Percentiles rank a stretch among this genome's conserved stretches.
Conservation (phyloP, 2,329 filamentous ascomycete genomes). For the Sarocladium kiliense region DNA sequence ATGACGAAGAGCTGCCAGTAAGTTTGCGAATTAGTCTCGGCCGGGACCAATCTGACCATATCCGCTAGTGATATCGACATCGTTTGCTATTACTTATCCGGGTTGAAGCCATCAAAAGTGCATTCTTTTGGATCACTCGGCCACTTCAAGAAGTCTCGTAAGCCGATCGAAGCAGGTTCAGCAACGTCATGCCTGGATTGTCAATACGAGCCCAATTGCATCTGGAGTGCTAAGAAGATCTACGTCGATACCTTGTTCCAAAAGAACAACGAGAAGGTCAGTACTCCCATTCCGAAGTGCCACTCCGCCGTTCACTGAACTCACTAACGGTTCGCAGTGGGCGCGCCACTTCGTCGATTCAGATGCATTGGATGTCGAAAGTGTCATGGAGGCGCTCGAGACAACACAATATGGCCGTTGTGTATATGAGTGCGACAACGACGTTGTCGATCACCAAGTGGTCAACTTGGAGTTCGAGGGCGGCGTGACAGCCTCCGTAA, state of each 20-base stretch:
- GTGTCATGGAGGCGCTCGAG: conserved; percentile 13
- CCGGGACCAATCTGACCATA: neutral
- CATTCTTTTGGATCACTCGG: conserved; percentile 14
- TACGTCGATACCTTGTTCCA: conserved; percentile 13
- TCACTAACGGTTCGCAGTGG: conserved; percentile 11
- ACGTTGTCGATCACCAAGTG: conserved; percentile 15
- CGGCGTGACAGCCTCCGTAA: conserved; percentile 13
- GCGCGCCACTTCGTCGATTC: conserved; percentile 14
- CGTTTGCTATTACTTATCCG: conserved; percentile 13
- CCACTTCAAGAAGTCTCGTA: conserved; percentile 14
- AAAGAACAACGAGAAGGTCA: conserved; percentile 12
- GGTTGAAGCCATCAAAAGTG: conserved; percentile 13
- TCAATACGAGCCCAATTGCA: conserved; percentile 12
- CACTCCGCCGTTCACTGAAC: too few species aligned
- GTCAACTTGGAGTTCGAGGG: conserved; percentile 15
- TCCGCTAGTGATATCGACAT: conserved; percentile 13
- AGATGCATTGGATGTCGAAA: conserved; percentile 13
- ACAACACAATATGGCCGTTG: conserved; percentile 13
- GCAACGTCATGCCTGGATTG: conserved; percentile 13
- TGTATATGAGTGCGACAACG: conserved; percentile 15
- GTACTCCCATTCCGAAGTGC: neutral
- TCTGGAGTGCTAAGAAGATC: conserved; percentile 15
- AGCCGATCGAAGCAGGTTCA: conserved; percentile 10
- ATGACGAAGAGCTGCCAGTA: conserved; percentile 16
- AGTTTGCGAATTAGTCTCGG: neutral